These are phyloP conservation scores for Mucor velutinosus DNA, from an alignment of 371 early-diverging fungal species.

Conservation along the genomic window DNA sequence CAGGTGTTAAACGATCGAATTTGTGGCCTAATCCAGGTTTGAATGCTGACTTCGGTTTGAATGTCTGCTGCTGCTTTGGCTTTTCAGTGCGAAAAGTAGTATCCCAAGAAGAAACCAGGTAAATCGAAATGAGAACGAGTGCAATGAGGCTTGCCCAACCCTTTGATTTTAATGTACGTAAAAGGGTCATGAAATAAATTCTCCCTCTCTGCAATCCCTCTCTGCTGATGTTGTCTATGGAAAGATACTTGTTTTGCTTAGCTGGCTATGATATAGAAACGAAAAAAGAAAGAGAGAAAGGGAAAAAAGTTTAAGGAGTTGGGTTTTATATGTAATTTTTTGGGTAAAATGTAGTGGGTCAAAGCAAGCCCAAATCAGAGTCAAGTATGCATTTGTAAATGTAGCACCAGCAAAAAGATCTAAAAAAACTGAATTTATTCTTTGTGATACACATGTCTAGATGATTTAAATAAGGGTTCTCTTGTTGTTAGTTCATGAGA, in stretches of 20 bases:
- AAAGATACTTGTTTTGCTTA: neutral
- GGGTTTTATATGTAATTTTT: neutral
- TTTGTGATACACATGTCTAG: neutral
- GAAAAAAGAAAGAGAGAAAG: neutral
- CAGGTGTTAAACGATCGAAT: constrained; percentile 10
- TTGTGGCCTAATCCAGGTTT: neutral
- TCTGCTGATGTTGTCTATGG: neutral
- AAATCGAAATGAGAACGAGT: neutral
- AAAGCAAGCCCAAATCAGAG: constrained; percentile 3
- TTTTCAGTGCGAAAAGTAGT: neutral
- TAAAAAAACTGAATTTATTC: neutral
- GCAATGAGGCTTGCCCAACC: constrained; percentile 1
- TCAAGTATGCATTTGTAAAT: constrained; percentile 2
- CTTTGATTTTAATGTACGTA: neutral
- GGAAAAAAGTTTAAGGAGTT: neutral
- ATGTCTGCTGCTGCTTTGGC: neutral
- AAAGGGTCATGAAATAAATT: neutral
- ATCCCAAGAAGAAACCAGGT: neutral
- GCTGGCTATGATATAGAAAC: neutral
- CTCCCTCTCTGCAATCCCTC: neutral
- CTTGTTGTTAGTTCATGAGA: neutral
- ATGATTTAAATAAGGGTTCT: neutral
- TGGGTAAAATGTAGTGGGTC: neutral
- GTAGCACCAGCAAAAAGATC: neutral
- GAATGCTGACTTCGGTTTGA: neutral